A percentile compares a stretch with the other conserved stretches of the same genome.
phyloP scores from a whole-genome alignment of 352 stramenopile species.

The Pythium vanterpoolii region DNA sequence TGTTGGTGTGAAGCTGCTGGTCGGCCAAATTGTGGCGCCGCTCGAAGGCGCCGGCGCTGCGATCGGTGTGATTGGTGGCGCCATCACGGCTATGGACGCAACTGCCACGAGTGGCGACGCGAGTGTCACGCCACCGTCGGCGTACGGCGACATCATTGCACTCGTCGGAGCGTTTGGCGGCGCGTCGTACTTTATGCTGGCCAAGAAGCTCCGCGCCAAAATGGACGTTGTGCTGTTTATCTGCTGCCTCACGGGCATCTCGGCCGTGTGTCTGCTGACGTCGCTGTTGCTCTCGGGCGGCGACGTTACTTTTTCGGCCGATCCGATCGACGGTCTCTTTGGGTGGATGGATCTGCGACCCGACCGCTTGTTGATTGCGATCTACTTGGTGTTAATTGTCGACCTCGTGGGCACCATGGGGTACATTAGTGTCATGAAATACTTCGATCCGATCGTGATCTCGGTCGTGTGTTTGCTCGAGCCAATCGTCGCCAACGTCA shows the following conservation, averaged over 20 bases:
- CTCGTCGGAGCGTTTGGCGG: conserved; percentile 63
- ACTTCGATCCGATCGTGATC: conserved; percentile 90
- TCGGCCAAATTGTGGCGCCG: conserved; percentile 50
- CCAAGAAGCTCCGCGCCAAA: conserved; percentile 68
- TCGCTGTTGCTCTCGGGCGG: conserved; percentile 60
- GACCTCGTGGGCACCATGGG: conserved; percentile 87
- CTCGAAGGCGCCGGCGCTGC: conserved; percentile 65
- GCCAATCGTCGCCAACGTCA: conserved; percentile 76
- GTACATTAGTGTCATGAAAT: conserved; percentile 92
- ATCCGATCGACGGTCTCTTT: conserved; percentile 71
- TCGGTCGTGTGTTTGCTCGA: conserved; percentile 87
- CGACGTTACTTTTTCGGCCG: conserved; percentile 55
- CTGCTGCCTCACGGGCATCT: conserved; percentile 50
- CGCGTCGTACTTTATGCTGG: conserved; percentile 72
- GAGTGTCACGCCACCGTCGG: conserved; percentile 44
- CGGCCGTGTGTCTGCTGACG: conserved; percentile 46
- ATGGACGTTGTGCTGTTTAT: conserved; percentile 78
- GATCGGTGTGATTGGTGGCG: conserved; percentile 68
- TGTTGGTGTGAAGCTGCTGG: conserved; percentile 65
- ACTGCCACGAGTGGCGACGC: conserved; percentile 24
- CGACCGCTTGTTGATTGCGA: conserved; percentile 61
- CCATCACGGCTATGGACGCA: conserved; percentile 64
- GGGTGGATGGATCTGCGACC: conserved; percentile 68
- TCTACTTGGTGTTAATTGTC: conserved; percentile 86
- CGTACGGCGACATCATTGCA: conserved; percentile 64